Evolutionary conservation across 140 eudicot species (phyloP), one percentile per base, ranked within the genome.

Genomic region (Erigeron philadelphicus): DNA sequence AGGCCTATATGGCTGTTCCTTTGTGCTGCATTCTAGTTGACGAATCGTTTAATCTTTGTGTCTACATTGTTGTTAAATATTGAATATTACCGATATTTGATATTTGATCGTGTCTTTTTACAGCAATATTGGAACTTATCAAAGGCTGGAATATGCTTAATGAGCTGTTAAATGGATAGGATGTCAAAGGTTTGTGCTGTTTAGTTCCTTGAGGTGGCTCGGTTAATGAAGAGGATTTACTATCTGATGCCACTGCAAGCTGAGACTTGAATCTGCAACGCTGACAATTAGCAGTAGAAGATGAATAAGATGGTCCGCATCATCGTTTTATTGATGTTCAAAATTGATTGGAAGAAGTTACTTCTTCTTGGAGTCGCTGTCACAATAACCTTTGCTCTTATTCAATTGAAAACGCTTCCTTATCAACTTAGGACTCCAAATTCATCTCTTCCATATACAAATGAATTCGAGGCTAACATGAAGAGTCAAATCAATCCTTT

Each of bases 381-480:
- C 45, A 78, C 85, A 5, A 16, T 88, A 70, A 60, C 76, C 40
- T 84, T 85, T 57, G 42, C 90, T 19, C 35, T 88, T 23, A 23
- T 86, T 72, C 94, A 83, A 81, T 80, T 72, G 67, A 61, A 75
- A 72, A 68, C 80, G 45, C 87, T 86, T 81, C 95, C 95, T 55
- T 79, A 81, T 76, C 98, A 89, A 50, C 72, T 82, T 61, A 72
- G 74, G 16, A 70, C 74, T 43, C 79, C 42, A 57, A 42, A 66
- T 64, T 31, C 68, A 47, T 71, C 70, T 58, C 76, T 75, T 67
- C 82, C 86, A 71, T 50, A 55, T 45, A 42, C 72, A 56, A 75
- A 79, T 68, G 65, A 77, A 31, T 53, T 84, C 56, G 68, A 81
- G 68, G 55, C 62, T 41, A 70, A 79, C 38, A 58, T 69, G 17